phyloP scores from a whole-genome alignment of 208 protist genomes.

The Leptomonas seymouri region DNA sequence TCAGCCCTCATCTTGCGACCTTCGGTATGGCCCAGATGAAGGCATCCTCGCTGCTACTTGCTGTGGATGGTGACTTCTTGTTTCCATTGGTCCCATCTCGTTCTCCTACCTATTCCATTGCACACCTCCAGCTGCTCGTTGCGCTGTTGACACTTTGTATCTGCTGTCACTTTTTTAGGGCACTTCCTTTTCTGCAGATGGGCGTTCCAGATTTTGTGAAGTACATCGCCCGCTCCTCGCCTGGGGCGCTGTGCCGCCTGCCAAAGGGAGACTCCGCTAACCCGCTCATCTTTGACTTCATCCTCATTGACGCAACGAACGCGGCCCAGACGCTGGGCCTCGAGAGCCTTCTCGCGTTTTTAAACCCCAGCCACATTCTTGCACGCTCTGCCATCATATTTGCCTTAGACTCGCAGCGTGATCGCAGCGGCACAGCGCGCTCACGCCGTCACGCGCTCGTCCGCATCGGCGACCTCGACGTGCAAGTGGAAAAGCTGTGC shows the following conservation, averaged over 20 bases:
- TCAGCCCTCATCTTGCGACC: too few relatives aligned
- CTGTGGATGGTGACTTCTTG: too few relatives aligned
- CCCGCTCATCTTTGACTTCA: slow-evolving; percentile 74
- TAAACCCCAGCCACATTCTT: slow-evolving; percentile 35
- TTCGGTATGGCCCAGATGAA: too few relatives aligned
- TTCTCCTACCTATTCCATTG: too few relatives aligned
- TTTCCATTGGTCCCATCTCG: too few relatives aligned
- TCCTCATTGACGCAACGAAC: slow-evolving; percentile 89
- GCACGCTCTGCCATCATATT: slow-evolving; percentile 71
- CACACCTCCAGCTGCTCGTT: neutral
- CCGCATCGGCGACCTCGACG: slow-evolving; percentile 74
- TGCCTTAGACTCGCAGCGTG: slow-evolving; percentile 75
- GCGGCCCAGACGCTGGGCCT: slow-evolving; percentile 73
- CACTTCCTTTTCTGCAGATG: slow-evolving; percentile 25
- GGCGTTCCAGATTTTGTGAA: slow-evolving; percentile 88
- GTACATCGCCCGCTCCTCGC: slow-evolving; percentile 71
- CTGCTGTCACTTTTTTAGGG: neutral
- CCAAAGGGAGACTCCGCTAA: slow-evolving; percentile 29
- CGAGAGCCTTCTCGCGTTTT: slow-evolving; percentile 50
- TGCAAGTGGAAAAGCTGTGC: slow-evolving; percentile 62
- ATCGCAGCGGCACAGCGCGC: slow-evolving; percentile 61
- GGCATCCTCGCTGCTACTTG: too few relatives aligned
- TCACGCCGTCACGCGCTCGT: slow-evolving; percentile 60
- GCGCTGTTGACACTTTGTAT: neutral
- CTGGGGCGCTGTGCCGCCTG: slow-evolving; percentile 63